Conservation (phyloP, 208 protist species). For the Zelonia costaricensis region DNA sequence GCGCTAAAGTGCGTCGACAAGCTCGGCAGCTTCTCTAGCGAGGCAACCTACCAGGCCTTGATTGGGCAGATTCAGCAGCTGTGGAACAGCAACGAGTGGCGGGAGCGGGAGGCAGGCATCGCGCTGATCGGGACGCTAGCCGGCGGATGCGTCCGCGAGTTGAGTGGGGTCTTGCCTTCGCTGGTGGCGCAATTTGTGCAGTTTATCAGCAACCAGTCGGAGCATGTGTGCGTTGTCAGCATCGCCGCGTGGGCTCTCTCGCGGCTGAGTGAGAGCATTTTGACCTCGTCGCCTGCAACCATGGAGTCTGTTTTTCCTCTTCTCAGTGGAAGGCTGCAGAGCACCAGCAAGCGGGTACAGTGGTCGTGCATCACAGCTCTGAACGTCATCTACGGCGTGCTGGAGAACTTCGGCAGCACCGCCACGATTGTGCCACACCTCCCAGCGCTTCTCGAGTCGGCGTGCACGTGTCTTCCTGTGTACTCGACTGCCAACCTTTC, state of each 20-base stretch:
- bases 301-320: constrained; percentile 42
- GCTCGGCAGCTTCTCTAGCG: constrained; percentile 58
- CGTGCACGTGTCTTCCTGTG: constrained; percentile 62
- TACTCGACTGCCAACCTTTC: constrained; percentile 78
- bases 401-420: constrained; percentile 39
- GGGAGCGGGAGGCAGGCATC: constrained; percentile 65
- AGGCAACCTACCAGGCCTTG: constrained; percentile 42
- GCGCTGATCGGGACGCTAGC: constrained; percentile 83
- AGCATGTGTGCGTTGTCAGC: constrained; percentile 85
- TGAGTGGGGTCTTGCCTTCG: constrained; percentile 34
- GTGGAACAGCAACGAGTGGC: constrained; percentile 60
- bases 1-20: constrained; percentile 73
- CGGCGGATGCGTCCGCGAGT: constrained; percentile 54
- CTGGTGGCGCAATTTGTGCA: constrained; percentile 51
- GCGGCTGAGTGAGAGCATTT: constrained; percentile 52
- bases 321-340: constrained; percentile 59
- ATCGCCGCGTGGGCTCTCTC: constrained; percentile 86
- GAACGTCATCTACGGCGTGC: constrained; percentile 38
- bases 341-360: constrained; percentile 81
- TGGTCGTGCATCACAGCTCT: constrained; percentile 66
- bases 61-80: constrained; percentile 50
- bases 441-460: constrained; percentile 30
- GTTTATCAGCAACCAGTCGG: constrained; percentile 41
- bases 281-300: constrained; percentile 20
- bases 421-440: constrained; percentile 26